Base-by-base conservation (phyloP, 1,284 basidiomycete genomes). In the Inonotus obliquus region DNA sequence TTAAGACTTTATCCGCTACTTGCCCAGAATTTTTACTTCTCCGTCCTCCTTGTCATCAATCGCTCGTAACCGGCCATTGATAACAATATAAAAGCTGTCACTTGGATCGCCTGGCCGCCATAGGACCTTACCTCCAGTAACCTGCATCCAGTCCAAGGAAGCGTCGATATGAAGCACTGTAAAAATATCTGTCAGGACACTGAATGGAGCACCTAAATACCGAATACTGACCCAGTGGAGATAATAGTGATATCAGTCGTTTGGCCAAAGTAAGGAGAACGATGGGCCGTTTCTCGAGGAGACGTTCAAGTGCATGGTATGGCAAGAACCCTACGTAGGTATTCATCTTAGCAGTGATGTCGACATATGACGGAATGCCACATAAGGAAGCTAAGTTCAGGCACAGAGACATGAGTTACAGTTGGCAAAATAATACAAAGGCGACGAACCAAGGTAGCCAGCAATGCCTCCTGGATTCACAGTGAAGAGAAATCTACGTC, bases 401-500 rank as follows among this genome's bases (percentile, higher is more conserved):
- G 64, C 59, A 59, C 17, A 32, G 32, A 32, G 32, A 9, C 17
- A 19, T 52, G 14, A 52, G 29, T 37, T 35, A 21, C 51, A 23
- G 29, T 14, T 14, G 27, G 32, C 5, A 17, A 52, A 7, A 2
- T 13, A 17, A 21, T 41, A 10, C 23, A 25, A 14, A 45, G 1
- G 69, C 21, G 23, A 41, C 79, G 64, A 66, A 90, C 89, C 85
- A n/a, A 99, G 81, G 73, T 99, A 99, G 3, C 97, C 97, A 1
- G 96, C 96, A 59, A 99, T 96, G 0, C 97, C 96, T 60, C 96
- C 96, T n/a, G 94, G 90, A 69, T 96, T 97, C 25, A 98, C 92
- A 1, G 92, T 96, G 74, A 96, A 99, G 32, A 99, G 79, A 21
- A 89, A 81, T 69, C 92, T 91, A 61, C 80, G 67, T 27, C 53